Evolutionary conservation across 805 yeast species (phyloP), one percentile per base, ranked within the genome.

Genomic region (Ogataea ganodermae): DNA sequence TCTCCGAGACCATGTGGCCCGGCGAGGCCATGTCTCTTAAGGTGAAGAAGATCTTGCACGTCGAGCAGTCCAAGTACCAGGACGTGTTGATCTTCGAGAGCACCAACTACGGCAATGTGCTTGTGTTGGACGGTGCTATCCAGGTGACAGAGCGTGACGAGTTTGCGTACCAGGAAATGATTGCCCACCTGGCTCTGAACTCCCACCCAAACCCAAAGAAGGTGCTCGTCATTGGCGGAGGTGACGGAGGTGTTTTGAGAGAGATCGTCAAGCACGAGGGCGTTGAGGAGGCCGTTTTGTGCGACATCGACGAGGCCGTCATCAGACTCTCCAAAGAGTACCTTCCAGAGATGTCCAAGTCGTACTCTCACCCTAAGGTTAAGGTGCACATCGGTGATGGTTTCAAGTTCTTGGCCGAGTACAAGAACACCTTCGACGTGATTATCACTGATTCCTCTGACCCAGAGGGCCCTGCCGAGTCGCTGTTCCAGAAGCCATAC

Each of bases 61-160:
- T 80, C 52, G 96, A 86, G 68, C 79, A 84, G 69, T 88, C 97
- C 51, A 79, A 84, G 69, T 92, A 86, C 71, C 99, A 92, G 75
- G 98, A 92, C 64, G 91, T 92, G 16, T 75, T 92, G 49, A 94
- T 94, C 45, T 94, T 92, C 75, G 88, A 91, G 72, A 86, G 96
- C 43, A 83, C 96, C 48, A 85, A 86, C 66, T 92, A 91, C 71
- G 99, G 99, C 62, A 92, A 91, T 62, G 99, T 92, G 32, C 78
- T 92, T 56, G 98, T 92, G 37, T 78, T 92, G 56, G 99, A 92
- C 68, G 92, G 94, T 56, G 96, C 87, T 48, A 91, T 92, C 65
- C 98, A 92, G 74, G 96, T 85, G 49, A 89, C 98, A 42, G 98
- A 92, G 73, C 84, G 98, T 65, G 99, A 92, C 63, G 99, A 92